Conservation (phyloP, 345 rosid genomes). For the Corymbia maculata region DNA sequence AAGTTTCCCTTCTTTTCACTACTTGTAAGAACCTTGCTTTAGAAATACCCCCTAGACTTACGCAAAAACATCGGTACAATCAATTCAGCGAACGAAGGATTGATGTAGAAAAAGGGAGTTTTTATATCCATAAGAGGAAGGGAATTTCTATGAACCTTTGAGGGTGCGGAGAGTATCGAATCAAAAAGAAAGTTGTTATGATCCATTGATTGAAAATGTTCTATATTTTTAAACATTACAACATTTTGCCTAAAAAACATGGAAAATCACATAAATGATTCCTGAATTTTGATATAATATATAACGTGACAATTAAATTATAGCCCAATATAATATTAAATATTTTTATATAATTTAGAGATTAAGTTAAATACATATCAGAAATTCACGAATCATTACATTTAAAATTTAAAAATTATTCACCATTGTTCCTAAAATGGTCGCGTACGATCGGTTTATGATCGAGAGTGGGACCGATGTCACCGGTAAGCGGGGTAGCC, state of each 20-base stretch:
- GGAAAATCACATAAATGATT: not conserved
- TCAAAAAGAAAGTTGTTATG: not conserved
- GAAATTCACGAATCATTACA: rapidly evolving
- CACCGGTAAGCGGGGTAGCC: no score
- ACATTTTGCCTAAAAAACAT: not conserved
- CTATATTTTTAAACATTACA: not conserved
- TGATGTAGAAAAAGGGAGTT: not conserved
- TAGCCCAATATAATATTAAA: no score
- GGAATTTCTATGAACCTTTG: not conserved
- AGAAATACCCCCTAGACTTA: not conserved
- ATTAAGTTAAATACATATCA: no score
- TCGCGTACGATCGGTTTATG: not conserved
- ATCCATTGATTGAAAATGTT: not conserved
- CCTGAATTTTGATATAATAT: no score
- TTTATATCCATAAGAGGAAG: not conserved
- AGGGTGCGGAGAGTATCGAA: rapidly evolving
- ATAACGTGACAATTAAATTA: no score
- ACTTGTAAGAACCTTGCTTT: not conserved
- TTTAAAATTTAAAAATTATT: not conserved
- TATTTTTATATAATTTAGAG: no score
- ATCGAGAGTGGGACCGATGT: not conserved
- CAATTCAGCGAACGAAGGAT: not conserved
- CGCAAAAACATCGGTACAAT: not conserved
- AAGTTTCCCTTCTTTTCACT: not conserved
- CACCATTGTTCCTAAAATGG: no score